Base-by-base conservation (phyloP, 225 moss, liverwort and hornwort species). In the Bryoerythrophyllum caledonicum region DNA sequence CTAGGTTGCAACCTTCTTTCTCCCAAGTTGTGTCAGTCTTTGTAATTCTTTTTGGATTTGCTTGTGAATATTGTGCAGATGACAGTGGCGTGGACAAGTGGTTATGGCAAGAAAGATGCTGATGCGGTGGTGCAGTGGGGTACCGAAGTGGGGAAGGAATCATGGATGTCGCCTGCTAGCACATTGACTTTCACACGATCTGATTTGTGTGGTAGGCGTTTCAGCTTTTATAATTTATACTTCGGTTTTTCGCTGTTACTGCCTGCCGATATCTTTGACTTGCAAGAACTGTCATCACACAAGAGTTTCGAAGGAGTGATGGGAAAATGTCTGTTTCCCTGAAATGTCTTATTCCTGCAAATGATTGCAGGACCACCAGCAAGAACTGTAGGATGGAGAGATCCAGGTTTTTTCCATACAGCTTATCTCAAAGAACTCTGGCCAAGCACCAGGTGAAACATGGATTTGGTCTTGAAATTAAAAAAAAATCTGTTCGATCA, bases 11-110 rank as follows among this genome's bases (percentile, higher is more conserved):
- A 20, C 5, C 41, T 43, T 20, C 21, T 65, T 57, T 14, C 32
- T 16, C 44, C 20, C 34, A 0, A 32, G 28, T 32, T 49, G 35
- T 14, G 25, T 34, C 11, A 46, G 49, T 34, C 20, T 60, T 55
- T 44, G 21, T 63, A 7, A 63, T 25, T 23, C 20, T 46, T 34
- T 65, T 69, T 71, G 27, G 37, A 79, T 43, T 17, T 7, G 48
- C n/a, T 55, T 63, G 40, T 77, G 78, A 79, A 65, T 70, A 61
- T 70, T 70, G 23, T 64, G 44, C 90, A 96, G 93, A 91, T 93
- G 80, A 93, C 93, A 57, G 85, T 91, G 21, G 93, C 95, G 30
- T 96, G 95, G 93, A 96, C 95, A 28, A 93, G 93, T 80, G 95
- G 90, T 15, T 90, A 91, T 75, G 87, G 88, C 70, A 82, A 79